Evolutionary conservation across 2,329 filamentous ascomycete species (phyloP), one percentile per base, ranked within the genome.

Genomic region (Cladosporium velox): DNA sequence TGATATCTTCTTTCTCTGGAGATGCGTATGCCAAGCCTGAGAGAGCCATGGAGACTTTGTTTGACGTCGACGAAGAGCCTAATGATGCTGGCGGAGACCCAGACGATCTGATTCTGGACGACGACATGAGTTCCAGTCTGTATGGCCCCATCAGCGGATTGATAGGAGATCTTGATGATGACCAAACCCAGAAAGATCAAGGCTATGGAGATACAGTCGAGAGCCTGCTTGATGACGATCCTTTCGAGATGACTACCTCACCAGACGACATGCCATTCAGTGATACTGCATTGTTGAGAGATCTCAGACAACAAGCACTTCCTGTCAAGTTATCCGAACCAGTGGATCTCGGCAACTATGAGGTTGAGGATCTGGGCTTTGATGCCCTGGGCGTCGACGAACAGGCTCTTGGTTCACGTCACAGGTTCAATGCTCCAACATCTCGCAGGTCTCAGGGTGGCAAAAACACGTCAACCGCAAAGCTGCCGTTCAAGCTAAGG

Each of bases 1-100:
- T 99, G 79, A 86, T 99, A 68, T 90, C 92, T 5, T 97, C 94
- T 0, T 92, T 99, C 71, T 91, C 91, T 7, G 91, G 91, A 1
- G 91, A 97, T 77, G 91, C 92, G 0, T 93, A 96, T 75, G 85
- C 86, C 4, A 84, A 77, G 64, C 78, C 66, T 81, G 85, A 88
- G 87, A 68, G 85, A 87, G 67, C 86, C 86, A 68, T 85, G 86
- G 67, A 88, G 88, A 73, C 71, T 4, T 65, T 77, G 6, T 77
- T 77, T 59, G 76, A 78, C 64, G 71, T 70, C n/a, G 75, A 77
- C 28, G 49, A 62, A 26, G 58, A 59, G 32, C 32, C 62, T n/a
- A 51, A 30, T 10, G 28, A 55, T 15, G 54, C 72, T 34, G 71
- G 65, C 32, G 69, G 68, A 28, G 69, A 68, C 5, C 60, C 52